These are phyloP conservation scores for Neonectria coccinea DNA, from an alignment of 2,329 filamentous ascomycete genomes.

Conservation along the genomic window DNA sequence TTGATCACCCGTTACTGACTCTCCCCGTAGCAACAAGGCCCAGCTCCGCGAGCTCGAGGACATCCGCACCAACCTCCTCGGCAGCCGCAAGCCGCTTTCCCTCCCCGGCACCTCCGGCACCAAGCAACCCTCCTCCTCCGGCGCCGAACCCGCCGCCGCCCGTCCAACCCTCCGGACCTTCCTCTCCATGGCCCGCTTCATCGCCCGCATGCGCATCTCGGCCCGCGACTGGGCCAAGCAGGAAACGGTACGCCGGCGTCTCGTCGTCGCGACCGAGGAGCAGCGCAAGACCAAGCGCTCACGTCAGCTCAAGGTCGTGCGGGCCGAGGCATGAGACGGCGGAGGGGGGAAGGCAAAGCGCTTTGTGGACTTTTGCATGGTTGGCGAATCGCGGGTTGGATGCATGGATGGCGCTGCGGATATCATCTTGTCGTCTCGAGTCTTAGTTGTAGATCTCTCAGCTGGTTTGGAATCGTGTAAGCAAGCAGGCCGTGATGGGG, in stretches of 20 bases:
- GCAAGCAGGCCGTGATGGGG: conserved; percentile 17
- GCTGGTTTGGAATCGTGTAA: conserved; percentile 8
- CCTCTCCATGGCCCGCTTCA: conserved; percentile 62
- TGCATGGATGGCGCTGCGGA: conserved; percentile 17
- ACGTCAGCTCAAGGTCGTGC: conserved; percentile 54
- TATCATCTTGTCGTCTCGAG: conserved; percentile 15
- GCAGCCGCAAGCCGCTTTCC: conserved; percentile 53
- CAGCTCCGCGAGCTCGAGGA: conserved; percentile 87
- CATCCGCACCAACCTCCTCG: conserved; percentile 69
- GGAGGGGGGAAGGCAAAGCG: not conserved
- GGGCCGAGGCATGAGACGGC: conserved; percentile 49
- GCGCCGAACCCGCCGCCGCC: conserved; percentile 23
- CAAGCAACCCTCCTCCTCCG: conserved; percentile 18
- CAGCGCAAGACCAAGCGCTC: conserved; percentile 59
- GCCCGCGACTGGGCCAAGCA: conserved; percentile 64
- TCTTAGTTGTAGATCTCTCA: conserved; percentile 8
- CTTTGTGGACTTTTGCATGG: conserved; percentile 6
- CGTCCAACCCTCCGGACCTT: conserved; percentile 57
- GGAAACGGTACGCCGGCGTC: conserved; percentile 61
- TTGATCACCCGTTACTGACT: conserved; percentile 26
- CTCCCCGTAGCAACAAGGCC: conserved; percentile 80
- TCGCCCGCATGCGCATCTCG: conserved; percentile 62
- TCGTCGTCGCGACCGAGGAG: conserved; percentile 63
- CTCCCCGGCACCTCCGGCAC: conserved; percentile 40
- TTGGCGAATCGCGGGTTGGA: not conserved